phyloP scores from a whole-genome alignment of 768 basidiomycete species.

The Russula sp. region DNA sequence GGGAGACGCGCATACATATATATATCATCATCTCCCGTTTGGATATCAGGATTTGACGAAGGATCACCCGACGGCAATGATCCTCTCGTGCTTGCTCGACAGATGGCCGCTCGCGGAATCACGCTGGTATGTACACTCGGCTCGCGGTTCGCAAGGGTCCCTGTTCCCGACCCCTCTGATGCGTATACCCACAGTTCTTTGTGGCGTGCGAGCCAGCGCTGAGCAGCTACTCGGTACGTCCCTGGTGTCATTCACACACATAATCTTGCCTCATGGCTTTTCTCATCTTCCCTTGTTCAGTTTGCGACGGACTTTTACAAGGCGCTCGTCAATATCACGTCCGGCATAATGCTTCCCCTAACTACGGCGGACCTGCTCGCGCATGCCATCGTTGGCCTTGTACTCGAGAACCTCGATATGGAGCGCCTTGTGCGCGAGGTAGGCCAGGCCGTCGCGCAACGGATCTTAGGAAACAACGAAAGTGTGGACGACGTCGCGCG shows the following conservation, averaged over 20 bases:
- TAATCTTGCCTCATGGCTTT: not conserved
- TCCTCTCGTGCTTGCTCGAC: conserved; percentile 80
- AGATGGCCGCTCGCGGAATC: conserved; percentile 89
- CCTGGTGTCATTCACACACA: not conserved
- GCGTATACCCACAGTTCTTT: conserved; percentile 65
- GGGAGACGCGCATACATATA: conserved; percentile 21
- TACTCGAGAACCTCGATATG: conserved; percentile 98
- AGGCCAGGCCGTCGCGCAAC: conserved; percentile 86
- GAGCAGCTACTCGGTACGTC: conserved; percentile 81
- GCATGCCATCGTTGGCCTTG: conserved; percentile 94
- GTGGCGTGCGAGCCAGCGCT: conserved; percentile 98
- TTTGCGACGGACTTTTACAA: conserved; percentile 94
- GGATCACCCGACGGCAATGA: conserved; percentile 94
- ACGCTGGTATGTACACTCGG: conserved; percentile 59
- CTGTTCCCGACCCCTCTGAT: conserved; percentile 24
- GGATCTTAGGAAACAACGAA: conserved; percentile 89
- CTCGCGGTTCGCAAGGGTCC: conserved; percentile 17
- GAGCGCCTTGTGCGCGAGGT: conserved; percentile 94
- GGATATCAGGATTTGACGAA: conserved; percentile 72
- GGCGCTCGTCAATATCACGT: conserved; percentile 89
- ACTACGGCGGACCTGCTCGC: conserved; percentile 93
- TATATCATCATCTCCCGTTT: conserved; percentile 23
- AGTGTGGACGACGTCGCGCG: conserved; percentile 95
- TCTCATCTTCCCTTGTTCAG: conserved; percentile 40
- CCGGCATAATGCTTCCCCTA: conserved; percentile 92